Percentiles rank a stretch among this genome's conserved stretches.
phyloP scores from a whole-genome alignment of 129 eudicot genomes.

The Apium graveolens region DNA sequence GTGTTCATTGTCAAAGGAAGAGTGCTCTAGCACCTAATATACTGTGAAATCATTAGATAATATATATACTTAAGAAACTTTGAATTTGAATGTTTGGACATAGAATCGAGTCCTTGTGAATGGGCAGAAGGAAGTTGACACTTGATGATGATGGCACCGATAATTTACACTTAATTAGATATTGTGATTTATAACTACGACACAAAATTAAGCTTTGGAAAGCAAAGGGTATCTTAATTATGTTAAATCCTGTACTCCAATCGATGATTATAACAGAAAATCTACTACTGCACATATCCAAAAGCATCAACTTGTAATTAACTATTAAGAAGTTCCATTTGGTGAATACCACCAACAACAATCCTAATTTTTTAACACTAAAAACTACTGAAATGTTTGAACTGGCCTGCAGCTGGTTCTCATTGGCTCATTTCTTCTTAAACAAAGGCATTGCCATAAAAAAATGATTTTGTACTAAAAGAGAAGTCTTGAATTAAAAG shows the following conservation, averaged over 20 bases:
- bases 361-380: neutral
- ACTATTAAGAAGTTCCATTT: neutral
- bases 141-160: too few species aligned
- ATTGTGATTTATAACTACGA: too few species aligned
- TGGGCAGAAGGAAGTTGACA: too few species aligned
- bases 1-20: too few species aligned
- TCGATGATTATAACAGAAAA: neutral
- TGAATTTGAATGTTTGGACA: too few species aligned
- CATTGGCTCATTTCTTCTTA: neutral
- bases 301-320: slow-evolving; percentile 2
- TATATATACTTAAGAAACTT: too few species aligned
- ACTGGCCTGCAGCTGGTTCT: neutral
- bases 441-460: neutral
- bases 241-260: neutral
- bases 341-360: neutral
- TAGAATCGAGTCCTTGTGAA: too few species aligned
- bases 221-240: neutral
- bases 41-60: too few species aligned
- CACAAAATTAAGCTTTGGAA: neutral
- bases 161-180: too few species aligned
- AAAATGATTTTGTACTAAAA: neutral
- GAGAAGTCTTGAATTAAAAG: neutral
- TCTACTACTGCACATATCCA: neutral
- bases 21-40: too few species aligned
- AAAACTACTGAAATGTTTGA: neutral